A percentile compares a stretch with the other conserved stretches of the same genome.
phyloP scores from a whole-genome alignment of 306 rosid genomes.

The Pterocarpus macrocarpus region DNA sequence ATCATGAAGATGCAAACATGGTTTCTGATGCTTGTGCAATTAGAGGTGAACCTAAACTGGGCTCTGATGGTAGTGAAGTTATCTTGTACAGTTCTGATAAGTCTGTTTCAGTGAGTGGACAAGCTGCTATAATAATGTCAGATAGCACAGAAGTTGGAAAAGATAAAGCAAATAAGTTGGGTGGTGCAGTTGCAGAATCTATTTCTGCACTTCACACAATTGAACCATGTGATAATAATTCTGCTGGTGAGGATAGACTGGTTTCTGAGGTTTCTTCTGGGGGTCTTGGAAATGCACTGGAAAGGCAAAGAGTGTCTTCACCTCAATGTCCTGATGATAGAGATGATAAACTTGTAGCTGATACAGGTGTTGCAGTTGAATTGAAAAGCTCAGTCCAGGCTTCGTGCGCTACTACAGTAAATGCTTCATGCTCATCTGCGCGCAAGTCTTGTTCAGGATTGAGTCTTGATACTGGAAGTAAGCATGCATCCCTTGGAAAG shows the following conservation, averaged over 20 bases:
- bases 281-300: slow-evolving; percentile 49
- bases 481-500: slow-evolving; percentile 51
- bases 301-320: slow-evolving; percentile 42
- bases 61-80: slow-evolving; percentile 50
- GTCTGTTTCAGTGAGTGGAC: slow-evolving; percentile 48
- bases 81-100: slow-evolving; percentile 45
- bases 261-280: slow-evolving; percentile 54
- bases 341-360: slow-evolving; percentile 49
- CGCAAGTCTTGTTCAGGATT: slow-evolving; percentile 65
- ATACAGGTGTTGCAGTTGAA: slow-evolving; percentile 48
- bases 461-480: slow-evolving; percentile 53
- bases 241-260: slow-evolving; percentile 54
- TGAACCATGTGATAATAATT: slow-evolving; percentile 40
- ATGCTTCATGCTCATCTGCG: slow-evolving; percentile 53
- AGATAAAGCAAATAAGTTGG: slow-evolving; percentile 48
- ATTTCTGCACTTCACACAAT: slow-evolving; percentile 49
- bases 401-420: slow-evolving; percentile 54
- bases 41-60: slow-evolving; percentile 50
- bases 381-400: slow-evolving; percentile 51
- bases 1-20: slow-evolving; percentile 46
- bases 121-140: slow-evolving; percentile 36
- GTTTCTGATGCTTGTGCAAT: slow-evolving; percentile 54
- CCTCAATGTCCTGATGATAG: slow-evolving; percentile 43
- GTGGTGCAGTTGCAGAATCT: slow-evolving; percentile 43
- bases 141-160: slow-evolving; percentile 49